A percentile compares a stretch with the other conserved stretches of the same genome.
phyloP scores from a whole-genome alignment of 495 filamentous ascomycete species.

The Friedmanniomyces endolithicus region DNA sequence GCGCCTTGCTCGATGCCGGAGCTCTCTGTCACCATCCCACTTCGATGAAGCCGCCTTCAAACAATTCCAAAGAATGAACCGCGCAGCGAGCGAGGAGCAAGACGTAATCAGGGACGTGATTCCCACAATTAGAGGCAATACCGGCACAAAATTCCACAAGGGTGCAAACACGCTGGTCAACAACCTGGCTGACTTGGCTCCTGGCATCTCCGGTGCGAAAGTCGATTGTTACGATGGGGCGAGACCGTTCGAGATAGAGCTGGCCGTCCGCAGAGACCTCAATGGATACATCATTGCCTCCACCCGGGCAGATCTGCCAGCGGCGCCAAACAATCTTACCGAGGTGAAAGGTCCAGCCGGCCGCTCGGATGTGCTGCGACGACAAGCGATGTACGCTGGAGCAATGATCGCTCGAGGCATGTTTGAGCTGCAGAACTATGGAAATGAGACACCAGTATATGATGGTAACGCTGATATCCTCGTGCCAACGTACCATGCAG shows the following conservation, averaged over 20 bases:
- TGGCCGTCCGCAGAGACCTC: slow-evolving; percentile 21
- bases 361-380: slow-evolving; percentile 22
- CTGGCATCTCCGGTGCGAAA: slow-evolving; percentile 16
- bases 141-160: too few relatives aligned
- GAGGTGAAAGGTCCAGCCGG: slow-evolving; percentile 33
- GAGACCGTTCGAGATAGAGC: slow-evolving; percentile 21
- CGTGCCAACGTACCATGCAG: slow-evolving; percentile 31
- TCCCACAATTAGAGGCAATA: too few relatives aligned
- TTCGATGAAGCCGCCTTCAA: too few relatives aligned
- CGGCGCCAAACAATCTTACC: slow-evolving; percentile 34
- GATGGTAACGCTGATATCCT: slow-evolving; percentile 36
- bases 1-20: too few relatives aligned
- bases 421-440: slow-evolving; percentile 35
- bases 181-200: too few relatives aligned
- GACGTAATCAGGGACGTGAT: too few relatives aligned
- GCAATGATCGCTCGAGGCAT: slow-evolving; percentile 37
- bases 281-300: slow-evolving; percentile 30
- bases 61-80: too few relatives aligned
- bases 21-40: too few relatives aligned
- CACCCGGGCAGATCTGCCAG: slow-evolving; percentile 26
- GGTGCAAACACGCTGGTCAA: too few relatives aligned
- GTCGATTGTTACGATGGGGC: slow-evolving; percentile 36
- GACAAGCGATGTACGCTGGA: slow-evolving; percentile 35
- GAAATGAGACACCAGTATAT: slow-evolving; percentile 27
- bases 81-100: too few relatives aligned